Percentiles rank a stretch among this genome's conserved stretches.
Conservation (phyloP, 257 asterid genomes). For the Hygrophila difformis region DNA sequence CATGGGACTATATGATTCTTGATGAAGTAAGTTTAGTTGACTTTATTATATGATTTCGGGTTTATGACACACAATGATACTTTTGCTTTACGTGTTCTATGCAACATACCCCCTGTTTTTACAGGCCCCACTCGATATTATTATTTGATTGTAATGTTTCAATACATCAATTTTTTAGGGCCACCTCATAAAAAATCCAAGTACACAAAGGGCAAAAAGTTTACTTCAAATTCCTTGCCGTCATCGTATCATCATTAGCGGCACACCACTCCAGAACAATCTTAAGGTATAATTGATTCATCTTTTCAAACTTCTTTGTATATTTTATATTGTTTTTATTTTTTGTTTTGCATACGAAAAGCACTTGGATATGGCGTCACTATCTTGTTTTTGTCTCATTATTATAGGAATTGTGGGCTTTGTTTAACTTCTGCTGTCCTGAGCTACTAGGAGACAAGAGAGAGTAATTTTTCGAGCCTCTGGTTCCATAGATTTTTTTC, state of each 20-base stretch:
- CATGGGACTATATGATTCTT: slow-evolving; percentile 91
- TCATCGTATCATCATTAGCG: slow-evolving; percentile 87
- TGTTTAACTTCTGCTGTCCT: slow-evolving; percentile 84
- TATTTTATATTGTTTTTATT: not conserved
- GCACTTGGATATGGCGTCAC: slow-evolving; percentile 5
- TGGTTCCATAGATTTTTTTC: slow-evolving; percentile 8
- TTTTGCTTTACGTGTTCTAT: slow-evolving; percentile 1
- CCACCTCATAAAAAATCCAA: slow-evolving; percentile 93
- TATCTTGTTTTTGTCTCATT: slow-evolving; percentile 10
- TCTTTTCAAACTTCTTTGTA: not conserved
- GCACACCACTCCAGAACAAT: slow-evolving; percentile 96
- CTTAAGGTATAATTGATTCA: slow-evolving; percentile 53
- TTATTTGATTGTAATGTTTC: not conserved
- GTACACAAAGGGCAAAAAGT: slow-evolving; percentile 97
- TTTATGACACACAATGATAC: slow-evolving; percentile 3
- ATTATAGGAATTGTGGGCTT: slow-evolving; percentile 87
- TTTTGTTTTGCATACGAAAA: not conserved
- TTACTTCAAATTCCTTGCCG: slow-evolving; percentile 81
- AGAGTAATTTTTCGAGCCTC: slow-evolving; percentile 46
- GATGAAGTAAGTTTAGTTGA: slow-evolving; percentile 55
- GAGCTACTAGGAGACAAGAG: slow-evolving; percentile 83
- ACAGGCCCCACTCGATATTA: not conserved
- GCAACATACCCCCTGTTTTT: slow-evolving; percentile 7
- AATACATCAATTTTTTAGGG: slow-evolving; percentile 43
- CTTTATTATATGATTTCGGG: slow-evolving; percentile 7